These are phyloP conservation scores for Plasmodium malariae DNA, from an alignment of 169 alveolate species.

Conservation along the genomic window DNA sequence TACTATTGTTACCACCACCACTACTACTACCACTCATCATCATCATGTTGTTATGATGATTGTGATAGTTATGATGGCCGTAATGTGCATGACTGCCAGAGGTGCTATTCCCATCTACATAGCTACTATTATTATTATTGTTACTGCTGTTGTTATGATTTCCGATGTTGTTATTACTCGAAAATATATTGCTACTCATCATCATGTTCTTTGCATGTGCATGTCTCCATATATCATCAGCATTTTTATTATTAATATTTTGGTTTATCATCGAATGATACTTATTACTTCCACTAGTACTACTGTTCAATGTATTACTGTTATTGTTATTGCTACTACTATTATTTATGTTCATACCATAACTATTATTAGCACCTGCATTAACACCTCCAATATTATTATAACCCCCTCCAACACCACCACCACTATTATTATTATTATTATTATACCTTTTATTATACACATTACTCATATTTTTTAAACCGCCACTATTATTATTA, in stretches of 20 bases:
- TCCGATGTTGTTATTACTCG: background rate
- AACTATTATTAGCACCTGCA: conserved; percentile 6
- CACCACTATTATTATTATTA: conserved; percentile 1
- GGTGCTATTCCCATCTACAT: conserved; percentile 3
- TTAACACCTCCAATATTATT: background rate
- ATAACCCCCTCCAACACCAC: background rate
- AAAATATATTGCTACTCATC: background rate
- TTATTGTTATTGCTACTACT: background rate
- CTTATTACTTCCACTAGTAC: background rate
- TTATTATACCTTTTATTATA: conserved; percentile 2
- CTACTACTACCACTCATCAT: background rate
- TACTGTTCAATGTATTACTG: background rate
- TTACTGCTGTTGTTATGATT: background rate
- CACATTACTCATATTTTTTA: background rate
- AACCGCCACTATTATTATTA: background rate
- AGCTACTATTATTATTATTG: conserved; percentile 9
- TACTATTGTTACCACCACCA: background rate
- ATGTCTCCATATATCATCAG: conserved; percentile 41
- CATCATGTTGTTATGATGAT: background rate
- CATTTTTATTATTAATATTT: conserved; percentile 22
- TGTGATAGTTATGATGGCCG: background rate
- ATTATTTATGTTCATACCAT: background rate
- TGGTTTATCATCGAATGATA: background rate
- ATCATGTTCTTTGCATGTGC: background rate
- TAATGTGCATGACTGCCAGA: background rate